Evolutionary conservation across 768 basidiomycete genomes (phyloP).

Genomic region (Panaeolus papilionaceus): DNA sequence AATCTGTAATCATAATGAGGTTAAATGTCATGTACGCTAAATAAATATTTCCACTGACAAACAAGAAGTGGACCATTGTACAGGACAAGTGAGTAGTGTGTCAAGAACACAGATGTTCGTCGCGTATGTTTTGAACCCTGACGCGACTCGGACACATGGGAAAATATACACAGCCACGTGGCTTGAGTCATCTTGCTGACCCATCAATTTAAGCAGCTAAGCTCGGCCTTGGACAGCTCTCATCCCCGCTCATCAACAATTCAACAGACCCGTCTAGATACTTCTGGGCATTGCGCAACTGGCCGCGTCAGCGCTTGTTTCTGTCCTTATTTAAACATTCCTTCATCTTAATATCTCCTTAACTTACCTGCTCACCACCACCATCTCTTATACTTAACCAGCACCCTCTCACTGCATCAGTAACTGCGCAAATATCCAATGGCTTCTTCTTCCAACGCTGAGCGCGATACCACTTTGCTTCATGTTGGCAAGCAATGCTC

Average conservation of each 20-base stretch:
- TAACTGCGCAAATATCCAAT: conserved; percentile 6
- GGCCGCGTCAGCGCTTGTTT: conserved; percentile 33
- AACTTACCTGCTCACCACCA: conserved; percentile 20
- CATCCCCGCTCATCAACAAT: background rate
- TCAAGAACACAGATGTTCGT: background rate
- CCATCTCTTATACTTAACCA: conserved; percentile 10
- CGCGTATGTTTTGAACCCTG: background rate
- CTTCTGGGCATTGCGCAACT: conserved; percentile 14
- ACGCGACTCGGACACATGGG: background rate
- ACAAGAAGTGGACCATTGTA: conserved; percentile 44
- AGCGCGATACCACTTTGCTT: conserved; percentile 64
- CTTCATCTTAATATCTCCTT: conserved; percentile 18
- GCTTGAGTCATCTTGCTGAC: conserved; percentile 3
- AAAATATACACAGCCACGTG: background rate
- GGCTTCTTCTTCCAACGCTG: conserved; percentile 31
- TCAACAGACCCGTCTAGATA: background rate
- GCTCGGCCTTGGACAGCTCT: conserved; percentile 5
- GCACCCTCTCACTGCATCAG: background rate
- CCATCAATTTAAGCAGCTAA: conserved; percentile 10
- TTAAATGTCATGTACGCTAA: background rate
- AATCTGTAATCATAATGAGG: conserved; percentile 46
- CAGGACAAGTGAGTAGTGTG: background rate
- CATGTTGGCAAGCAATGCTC: conserved; percentile 77
- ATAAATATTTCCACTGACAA: conserved; percentile 37
- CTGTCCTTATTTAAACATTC: conserved; percentile 22